Evolutionary conservation across 192 early-diverging fungal genomes (phyloP).

Genomic region (Obelidium mucronatum): DNA sequence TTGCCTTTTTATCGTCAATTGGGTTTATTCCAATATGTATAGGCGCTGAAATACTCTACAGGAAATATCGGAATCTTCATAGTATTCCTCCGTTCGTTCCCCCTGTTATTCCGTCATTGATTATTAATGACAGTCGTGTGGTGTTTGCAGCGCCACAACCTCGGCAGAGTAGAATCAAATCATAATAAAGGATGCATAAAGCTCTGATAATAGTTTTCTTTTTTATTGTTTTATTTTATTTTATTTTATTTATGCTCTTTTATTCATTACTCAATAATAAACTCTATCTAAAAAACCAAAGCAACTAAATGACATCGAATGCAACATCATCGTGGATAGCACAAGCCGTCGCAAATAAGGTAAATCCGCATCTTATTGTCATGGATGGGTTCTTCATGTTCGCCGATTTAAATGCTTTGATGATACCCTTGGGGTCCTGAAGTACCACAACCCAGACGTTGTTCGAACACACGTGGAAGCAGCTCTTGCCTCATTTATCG

Average conservation of each 20-base stretch:
- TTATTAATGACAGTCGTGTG: not conserved
- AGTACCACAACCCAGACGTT: conserved; percentile 71
- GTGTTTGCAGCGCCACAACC: no score
- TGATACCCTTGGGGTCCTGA: not conserved
- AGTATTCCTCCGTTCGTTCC: not conserved
- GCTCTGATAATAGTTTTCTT: no score
- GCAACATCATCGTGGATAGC: not conserved
- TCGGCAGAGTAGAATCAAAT: no score
- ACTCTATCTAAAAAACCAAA: no score
- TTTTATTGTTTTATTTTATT: no score
- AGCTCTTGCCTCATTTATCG: conserved; percentile 60
- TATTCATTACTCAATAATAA: no score
- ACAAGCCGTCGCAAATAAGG: not conserved
- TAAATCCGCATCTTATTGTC: not conserved
- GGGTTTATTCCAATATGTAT: conserved; percentile 37
- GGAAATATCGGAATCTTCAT: conserved; percentile 12
- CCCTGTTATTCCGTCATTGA: not conserved
- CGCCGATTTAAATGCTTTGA: not conserved
- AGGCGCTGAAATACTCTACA: conserved; percentile 28
- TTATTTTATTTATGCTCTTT: no score
- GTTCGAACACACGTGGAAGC: conserved; percentile 72
- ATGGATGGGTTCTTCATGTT: no score
- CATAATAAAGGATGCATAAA: no score
- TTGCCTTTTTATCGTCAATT: conserved; percentile 42
- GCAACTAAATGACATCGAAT: not conserved